Evolutionary conservation across 495 filamentous ascomycete species (phyloP), one percentile per base, ranked within the genome.

Genomic region (Hypomontagnella submonticulosa): DNA sequence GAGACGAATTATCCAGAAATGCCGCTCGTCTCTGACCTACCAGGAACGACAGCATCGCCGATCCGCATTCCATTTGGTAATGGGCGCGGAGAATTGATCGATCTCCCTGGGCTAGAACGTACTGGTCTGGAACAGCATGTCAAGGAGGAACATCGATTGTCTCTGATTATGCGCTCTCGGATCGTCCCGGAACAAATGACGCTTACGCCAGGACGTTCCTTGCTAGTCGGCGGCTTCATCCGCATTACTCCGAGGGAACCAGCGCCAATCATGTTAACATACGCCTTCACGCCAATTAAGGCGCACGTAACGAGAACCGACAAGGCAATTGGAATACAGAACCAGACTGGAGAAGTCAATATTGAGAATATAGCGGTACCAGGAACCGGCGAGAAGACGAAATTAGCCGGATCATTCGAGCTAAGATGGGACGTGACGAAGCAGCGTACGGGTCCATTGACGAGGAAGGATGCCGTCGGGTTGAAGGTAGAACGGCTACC

Each of bases 31-130:
- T 97, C 93, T 0, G 82, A 90, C 7, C 79, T 99, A 16, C 92
- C 95, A 1, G 95, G 95, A 1, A 99, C 95, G 0, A 99, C 95
- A 0, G 95, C 92, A 1, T 93, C 92, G 0, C 95, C 95, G 0
- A 97, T 99, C 66, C 87, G 95, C 15, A 82, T 97, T 46, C 89
- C 91, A 6, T 98, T 94, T 69, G 92, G 92, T 42, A 86, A 85
- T 58, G 89, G 89, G 8, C 88, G 85, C 65, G 93, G 95, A 48
- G 95, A 99, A 70, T 77, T 99, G n/a, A 91, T 99, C 69, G 95
- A 96, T 71, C 84, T 99, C 10, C 95, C 95, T 0, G 95, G 95
- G 8, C 79, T 99, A 11, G 82, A 89, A 15, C 88, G 96, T 16
- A 85, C 83, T 20, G 84, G 86, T 10, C 81, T 99, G 3, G 85